Evolutionary conservation across 2,329 filamentous ascomycete genomes (phyloP), one percentile per base, ranked within the genome.

Genomic region (Lachnum nothofagi): DNA sequence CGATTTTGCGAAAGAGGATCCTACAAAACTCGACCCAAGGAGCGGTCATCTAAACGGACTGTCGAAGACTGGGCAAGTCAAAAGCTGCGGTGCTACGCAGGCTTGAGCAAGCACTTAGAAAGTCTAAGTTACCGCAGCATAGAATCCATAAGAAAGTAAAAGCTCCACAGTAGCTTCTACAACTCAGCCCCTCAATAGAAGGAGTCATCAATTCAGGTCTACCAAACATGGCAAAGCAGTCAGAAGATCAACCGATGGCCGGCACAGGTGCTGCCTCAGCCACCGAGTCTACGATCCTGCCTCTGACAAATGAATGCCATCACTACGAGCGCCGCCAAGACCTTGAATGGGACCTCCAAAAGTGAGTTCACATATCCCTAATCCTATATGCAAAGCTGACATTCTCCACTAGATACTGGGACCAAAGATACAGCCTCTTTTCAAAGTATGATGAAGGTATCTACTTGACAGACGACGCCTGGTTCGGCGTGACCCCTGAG

Each of bases 401-500:
- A 54, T 7, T 3, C 17, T 1, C 20, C 25, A 1, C 40, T 25
- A 94, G 90, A 66, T 98, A 98, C 69, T 98, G 88, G 80, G 77
- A 85, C 14, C 91, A 97, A 63, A 81, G 93, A 51, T 84, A 93
- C 67, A 85, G 83, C 44, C 87, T 98, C 57, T 98, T 95, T 70
- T 84, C 85, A 14, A 78, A 78, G 60, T 98, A 96, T 65, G 85
- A 96, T 65, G 78, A 91, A 50, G 91, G 90, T 47, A 79, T 98
- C 57, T 85, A 83, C 74, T 82, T 98, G 76, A 98, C 94, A 0
- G 84, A 95, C 65, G 85, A 91, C 69, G 86, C 90, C 46, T 98
- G 93, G 93, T 98, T 93, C 66, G 93, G 91, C 47, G 91, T 97
- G 6, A 98, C 94, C 0, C 91, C 93, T 12, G 91, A 98, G 67